Evolutionary conservation across 768 basidiomycete species (phyloP), one percentile per base, ranked within the genome.

Genomic region (Lentinula aciculospora): DNA sequence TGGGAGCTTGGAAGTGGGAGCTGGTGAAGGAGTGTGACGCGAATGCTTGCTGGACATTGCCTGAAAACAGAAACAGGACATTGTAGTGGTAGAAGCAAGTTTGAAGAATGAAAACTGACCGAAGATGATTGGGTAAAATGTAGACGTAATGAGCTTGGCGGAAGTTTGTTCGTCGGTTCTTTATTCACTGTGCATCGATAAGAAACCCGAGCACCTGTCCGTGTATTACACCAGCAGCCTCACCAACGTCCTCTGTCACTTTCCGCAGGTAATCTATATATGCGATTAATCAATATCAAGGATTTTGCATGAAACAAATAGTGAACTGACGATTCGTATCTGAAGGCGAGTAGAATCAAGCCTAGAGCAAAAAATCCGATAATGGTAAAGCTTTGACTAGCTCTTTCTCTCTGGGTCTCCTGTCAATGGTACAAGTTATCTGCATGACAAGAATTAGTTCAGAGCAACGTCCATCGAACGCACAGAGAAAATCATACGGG

Each of bases 1-100:
- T 66, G 85, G 76, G 4, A 89, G 71, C 68, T 85, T 88, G 34
- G 83, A 81, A 55, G 70, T 61, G 44, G 79, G 72, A 50, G 76
- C 68, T 53, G 80, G 69, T 27, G 74, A 67, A 40, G 74, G 70
- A 21, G 74, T 69, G 55, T 73, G 70, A 66, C 79, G 78, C 44
- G 76, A 61, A 60, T 75, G 73, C 65, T 77, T 77, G 60, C 65
- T 69, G 58, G 80, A 74, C 82, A 82, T 83, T 8, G 25, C 39
- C 46, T 47, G 34, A 23, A 57, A 34, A 39, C 56, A 57, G 21
- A 42, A 56, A 19, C 46, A 58, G 34, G 40, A 31, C 53, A 47
- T 59, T 55, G 31, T 42, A 45, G n/a, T 13, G 13, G 53, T n/a
- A 15, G 32, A 29, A 46, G 39, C 39, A 56, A 9, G 23, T 10